phyloP scores from a whole-genome alignment of 139 green algal species.

The Eudorina sp. region DNA sequence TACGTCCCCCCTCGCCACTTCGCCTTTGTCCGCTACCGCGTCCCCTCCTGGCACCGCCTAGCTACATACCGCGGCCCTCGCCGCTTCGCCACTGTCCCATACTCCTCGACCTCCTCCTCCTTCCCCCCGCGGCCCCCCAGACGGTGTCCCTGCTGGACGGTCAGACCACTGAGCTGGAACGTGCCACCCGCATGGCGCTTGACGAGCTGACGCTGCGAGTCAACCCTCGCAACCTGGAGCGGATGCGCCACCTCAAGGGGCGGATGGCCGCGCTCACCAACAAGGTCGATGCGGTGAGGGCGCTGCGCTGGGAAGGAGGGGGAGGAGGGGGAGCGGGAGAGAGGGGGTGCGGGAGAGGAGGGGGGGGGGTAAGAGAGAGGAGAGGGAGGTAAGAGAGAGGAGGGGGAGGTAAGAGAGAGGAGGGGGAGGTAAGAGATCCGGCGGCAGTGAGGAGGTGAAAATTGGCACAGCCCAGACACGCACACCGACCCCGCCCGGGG shows the following conservation, averaged over 20 bases:
- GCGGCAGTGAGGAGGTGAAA: too few relatives aligned
- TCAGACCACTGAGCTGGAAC: constrained; percentile 43
- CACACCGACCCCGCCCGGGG: too few relatives aligned
- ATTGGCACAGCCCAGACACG: too few relatives aligned
- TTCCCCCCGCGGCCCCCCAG: constrained; percentile 5
- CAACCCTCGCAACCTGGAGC: constrained; percentile 54
- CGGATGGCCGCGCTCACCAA: constrained; percentile 40
- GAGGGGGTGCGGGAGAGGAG: background rate
- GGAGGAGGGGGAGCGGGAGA: background rate
- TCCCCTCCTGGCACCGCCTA: too few relatives aligned
- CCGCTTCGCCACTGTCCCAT: too few relatives aligned
- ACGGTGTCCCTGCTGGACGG: constrained; percentile 37
- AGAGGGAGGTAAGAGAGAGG: background rate
- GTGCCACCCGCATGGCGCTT: constrained; percentile 35
- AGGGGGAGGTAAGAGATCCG: too few relatives aligned
- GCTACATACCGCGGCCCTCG: too few relatives aligned
- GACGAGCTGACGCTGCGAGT: constrained; percentile 53
- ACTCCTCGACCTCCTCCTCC: too few relatives aligned
- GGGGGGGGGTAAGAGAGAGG: background rate
- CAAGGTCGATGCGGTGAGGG: constrained; percentile 47
- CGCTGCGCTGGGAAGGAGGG: background rate
- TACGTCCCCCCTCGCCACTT: too few relatives aligned
- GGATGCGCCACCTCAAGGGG: constrained; percentile 50
- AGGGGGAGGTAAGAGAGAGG: too few relatives aligned
- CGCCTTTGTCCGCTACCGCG: too few relatives aligned